These are phyloP conservation scores for Metarhizium humberi DNA, from an alignment of 2,329 filamentous ascomycete species.

Conservation along the genomic window DNA sequence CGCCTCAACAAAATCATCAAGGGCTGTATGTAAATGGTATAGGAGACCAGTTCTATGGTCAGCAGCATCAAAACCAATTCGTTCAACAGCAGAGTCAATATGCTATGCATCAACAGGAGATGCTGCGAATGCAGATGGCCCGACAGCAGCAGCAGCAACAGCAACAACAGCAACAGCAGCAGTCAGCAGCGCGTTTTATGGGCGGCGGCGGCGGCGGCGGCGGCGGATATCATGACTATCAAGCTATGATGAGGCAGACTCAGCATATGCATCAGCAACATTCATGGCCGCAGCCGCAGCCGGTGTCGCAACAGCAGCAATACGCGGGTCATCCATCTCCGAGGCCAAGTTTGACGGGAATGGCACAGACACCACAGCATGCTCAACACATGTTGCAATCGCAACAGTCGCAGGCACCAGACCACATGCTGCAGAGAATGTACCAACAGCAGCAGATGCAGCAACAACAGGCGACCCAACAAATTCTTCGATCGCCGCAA, in stretches of 20 bases:
- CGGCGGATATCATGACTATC: slow-evolving; percentile 3
- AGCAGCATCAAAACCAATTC: slow-evolving; percentile 11
- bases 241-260: slow-evolving; percentile 4
- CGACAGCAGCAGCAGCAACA: slow-evolving; percentile 16
- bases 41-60: slow-evolving; percentile 11
- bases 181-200: slow-evolving; percentile 1
- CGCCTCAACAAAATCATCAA: slow-evolving; percentile 11
- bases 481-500: slow-evolving; percentile 7
- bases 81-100: slow-evolving; percentile 14
- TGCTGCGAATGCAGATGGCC: slow-evolving; percentile 10
- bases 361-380: slow-evolving; percentile 5
- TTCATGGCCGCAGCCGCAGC: slow-evolving; percentile 9
- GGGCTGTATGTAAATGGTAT: slow-evolving; percentile 4
- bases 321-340: slow-evolving; percentile 3
- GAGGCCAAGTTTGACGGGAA: slow-evolving; percentile 2
- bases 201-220: not conserved
- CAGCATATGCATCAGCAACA: slow-evolving; percentile 11
- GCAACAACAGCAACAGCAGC: slow-evolving; percentile 13
- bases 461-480: slow-evolving; percentile 10
- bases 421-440: slow-evolving; percentile 8
- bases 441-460: slow-evolving; percentile 4
- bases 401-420: slow-evolving; percentile 7
- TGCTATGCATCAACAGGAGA: slow-evolving; percentile 15
- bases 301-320: slow-evolving; percentile 6
- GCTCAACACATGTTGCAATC: slow-evolving; percentile 3